Percentiles rank a stretch among this genome's conserved stretches.
Evolutionary conservation across 2,329 filamentous ascomycete genomes (phyloP).

Genomic region (Claviceps digitariae): DNA sequence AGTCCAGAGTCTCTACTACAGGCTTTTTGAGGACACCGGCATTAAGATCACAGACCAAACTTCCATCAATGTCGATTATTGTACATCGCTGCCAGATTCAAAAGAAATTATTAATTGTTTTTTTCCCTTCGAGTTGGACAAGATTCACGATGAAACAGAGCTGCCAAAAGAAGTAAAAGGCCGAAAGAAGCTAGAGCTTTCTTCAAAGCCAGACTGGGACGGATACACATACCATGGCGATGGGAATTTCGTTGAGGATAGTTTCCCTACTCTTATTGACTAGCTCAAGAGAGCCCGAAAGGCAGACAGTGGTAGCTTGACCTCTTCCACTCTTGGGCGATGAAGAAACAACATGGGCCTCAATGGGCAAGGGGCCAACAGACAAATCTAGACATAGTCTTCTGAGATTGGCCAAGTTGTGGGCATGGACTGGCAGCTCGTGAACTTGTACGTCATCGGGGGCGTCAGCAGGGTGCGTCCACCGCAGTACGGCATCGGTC

Average conservation of each 20-base stretch:
- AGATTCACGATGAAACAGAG: not conserved
- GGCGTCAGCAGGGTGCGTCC: conserved; percentile 84
- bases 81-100: conserved; percentile 55
- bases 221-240: conserved; percentile 62
- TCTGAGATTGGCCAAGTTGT: conserved; percentile 69
- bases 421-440: conserved; percentile 81
- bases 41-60: conserved; percentile 65
- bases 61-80: conserved; percentile 83
- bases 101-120: too few relatives aligned
- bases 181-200: not conserved
- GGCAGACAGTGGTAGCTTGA: conserved; percentile 74
- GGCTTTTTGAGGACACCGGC: conserved; percentile 57
- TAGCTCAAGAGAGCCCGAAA: conserved; percentile 75
- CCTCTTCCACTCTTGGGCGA: conserved; percentile 60
- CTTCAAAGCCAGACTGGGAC: not conserved
- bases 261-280: conserved; percentile 83
- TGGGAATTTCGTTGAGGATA: conserved; percentile 82
- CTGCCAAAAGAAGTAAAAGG: not conserved
- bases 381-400: conserved; percentile 73
- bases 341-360: conserved; percentile 73
- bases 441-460: conserved; percentile 73
- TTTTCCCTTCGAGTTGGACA: conserved; percentile 1
- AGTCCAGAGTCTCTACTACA: conserved; percentile 75
- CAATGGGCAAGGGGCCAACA: conserved; percentile 54
- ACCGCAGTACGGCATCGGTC: conserved; percentile 72